Evolutionary conservation across 2,329 filamentous ascomycete species (phyloP).

Genomic region (Sarocladium brachiariae): DNA sequence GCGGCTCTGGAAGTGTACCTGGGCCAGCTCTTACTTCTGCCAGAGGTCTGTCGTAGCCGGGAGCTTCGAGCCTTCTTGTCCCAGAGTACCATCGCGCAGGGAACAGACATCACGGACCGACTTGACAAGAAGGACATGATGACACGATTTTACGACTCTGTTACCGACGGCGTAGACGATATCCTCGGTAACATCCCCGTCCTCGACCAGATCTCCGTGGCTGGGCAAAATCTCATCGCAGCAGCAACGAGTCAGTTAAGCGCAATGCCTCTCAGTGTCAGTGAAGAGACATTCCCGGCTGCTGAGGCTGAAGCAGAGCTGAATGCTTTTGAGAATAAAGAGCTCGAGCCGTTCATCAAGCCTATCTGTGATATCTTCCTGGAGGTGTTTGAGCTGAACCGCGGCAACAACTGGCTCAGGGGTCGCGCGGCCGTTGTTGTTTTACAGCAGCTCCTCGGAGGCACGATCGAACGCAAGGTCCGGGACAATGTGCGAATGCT

Average conservation of each 20-base stretch:
- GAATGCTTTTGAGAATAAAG: constrained; percentile 83
- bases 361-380: constrained; percentile 97
- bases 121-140: constrained; percentile 81
- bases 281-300: constrained; percentile 43
- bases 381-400: constrained; percentile 89
- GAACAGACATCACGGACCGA: constrained; percentile 47
- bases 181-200: constrained; percentile 94
- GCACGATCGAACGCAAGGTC: constrained; percentile 92
- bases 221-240: constrained; percentile 84
- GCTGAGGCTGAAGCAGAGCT: constrained; percentile 90
- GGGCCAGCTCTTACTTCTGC: constrained; percentile 71
- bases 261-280: constrained; percentile 44
- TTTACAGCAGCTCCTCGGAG: constrained; percentile 87
- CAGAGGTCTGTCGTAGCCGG: constrained; percentile 88
- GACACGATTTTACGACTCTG: constrained; percentile 89
- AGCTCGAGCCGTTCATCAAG: constrained; percentile 92
- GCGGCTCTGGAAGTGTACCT: constrained; percentile 81
- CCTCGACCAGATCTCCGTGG: constrained; percentile 85
- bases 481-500: constrained; percentile 73
- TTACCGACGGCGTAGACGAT: constrained; percentile 96
- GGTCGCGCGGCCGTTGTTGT: constrained; percentile 94
- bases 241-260: constrained; percentile 62
- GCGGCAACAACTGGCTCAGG: constrained; percentile 93
- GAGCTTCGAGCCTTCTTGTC: constrained; percentile 91
- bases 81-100: constrained; percentile 68